A percentile compares a stretch with the other conserved stretches of the same genome.
Conservation (phyloP, 1,139 yeast species). For the Maudiozyma humilis region DNA sequence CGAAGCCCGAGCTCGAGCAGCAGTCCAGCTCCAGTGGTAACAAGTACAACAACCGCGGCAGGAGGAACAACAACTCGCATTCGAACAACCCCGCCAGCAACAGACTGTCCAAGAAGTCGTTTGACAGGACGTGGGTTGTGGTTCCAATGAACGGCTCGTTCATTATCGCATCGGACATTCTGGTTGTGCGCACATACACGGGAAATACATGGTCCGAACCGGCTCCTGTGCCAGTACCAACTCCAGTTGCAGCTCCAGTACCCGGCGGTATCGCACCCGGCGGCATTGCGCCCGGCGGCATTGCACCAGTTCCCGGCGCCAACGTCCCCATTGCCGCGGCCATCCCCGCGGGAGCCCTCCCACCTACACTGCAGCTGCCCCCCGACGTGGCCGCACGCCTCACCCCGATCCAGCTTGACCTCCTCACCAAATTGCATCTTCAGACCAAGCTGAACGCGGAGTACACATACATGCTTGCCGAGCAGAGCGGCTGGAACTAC, state of each 20-base stretch:
- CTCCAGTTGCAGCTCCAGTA: slow-evolving; percentile 11
- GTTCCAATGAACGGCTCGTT: slow-evolving; percentile 65
- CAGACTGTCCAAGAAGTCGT: slow-evolving; percentile 58
- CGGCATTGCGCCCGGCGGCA: background rate
- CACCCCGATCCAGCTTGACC: slow-evolving; percentile 52
- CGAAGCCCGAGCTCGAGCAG: slow-evolving; percentile 40
- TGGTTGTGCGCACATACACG: slow-evolving; percentile 57
- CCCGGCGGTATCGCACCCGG: background rate
- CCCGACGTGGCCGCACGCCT: slow-evolving; percentile 48
- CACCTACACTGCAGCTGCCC: slow-evolving; percentile 31
- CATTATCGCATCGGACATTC: slow-evolving; percentile 77
- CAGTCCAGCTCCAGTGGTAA: background rate
- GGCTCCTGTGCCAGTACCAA: slow-evolving; percentile 16
- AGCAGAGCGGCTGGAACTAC: slow-evolving; percentile 82
- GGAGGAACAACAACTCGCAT: slow-evolving; percentile 31
- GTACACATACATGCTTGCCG: slow-evolving; percentile 76
- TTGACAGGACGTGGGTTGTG: slow-evolving; percentile 78
- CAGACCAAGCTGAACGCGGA: slow-evolving; percentile 73
- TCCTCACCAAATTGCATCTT: slow-evolving; percentile 54
- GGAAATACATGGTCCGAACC: slow-evolving; percentile 48
- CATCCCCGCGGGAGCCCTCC: slow-evolving; percentile 8
- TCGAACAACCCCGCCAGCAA: slow-evolving; percentile 30
- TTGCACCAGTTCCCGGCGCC: slow-evolving; percentile 3
- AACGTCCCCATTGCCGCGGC: slow-evolving; percentile 2
- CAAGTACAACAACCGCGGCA: slow-evolving; percentile 28